Base-by-base conservation (phyloP, 176 grass and related monocot genomes). In the Avena sativa region DNA sequence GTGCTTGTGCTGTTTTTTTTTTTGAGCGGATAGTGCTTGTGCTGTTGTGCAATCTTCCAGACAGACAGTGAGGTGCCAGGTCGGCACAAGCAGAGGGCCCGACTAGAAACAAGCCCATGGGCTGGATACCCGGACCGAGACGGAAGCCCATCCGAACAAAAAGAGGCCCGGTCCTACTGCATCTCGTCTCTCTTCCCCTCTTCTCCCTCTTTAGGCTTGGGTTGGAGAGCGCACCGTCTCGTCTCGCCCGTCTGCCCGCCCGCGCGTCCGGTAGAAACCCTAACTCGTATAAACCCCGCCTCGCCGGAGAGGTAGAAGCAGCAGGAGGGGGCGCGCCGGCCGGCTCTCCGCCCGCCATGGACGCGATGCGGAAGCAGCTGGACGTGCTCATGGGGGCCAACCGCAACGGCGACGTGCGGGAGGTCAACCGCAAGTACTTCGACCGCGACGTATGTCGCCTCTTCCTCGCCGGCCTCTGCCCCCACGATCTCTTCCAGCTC, bases 301-400 rank as follows among this genome's bases (percentile, higher is more conserved):
- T 74, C 67, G 50, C 38, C 51, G 76, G 50, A 64, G 74, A 5
- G 32, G 64, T 28, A 7, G 28, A 30, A 30, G 43, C 21, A 21
- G 16, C 40, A 34, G 19, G 15, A 2, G 36, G 21, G 6, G 4
- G 21, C 1, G 16, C 2, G 21, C 47, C 58, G 28, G 59, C 1
- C 60, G 60, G 10, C 8, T 8, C 20, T 8, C 59, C 60, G 60
- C 21, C 21, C 70, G 62, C 86, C 78, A 99, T 99, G 92, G 97
- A 96, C 70, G 90, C 94, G 32, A 90, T 96, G 81, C 76, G 94
- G 85, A 96, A 96, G 94, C 94, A 99, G 85, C 83, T 99, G 77
- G 97, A 99, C 63, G 97, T 96, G 65, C 97, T 99, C 43, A 99
- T 94, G 97, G 94, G 92, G 71, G 97, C 97, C 80, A 99, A 96